Percentiles rank a stretch among this genome's conserved stretches.
Conservation (phyloP, 2,329 filamentous ascomycete species). For the Hypoxylon sp. region DNA sequence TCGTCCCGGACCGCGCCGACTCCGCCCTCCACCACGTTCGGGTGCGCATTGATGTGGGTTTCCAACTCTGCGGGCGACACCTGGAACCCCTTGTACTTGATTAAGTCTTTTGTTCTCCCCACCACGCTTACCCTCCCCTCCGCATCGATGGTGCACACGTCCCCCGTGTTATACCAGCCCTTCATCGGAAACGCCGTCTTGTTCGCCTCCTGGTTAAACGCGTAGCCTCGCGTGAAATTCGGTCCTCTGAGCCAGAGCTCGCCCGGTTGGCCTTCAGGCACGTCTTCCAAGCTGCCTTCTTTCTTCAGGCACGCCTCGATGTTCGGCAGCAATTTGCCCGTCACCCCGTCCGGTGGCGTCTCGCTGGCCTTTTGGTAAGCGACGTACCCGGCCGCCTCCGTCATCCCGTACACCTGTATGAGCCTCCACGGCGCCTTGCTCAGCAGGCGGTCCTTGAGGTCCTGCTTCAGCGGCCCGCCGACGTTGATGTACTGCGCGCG, state of each 20-base stretch:
- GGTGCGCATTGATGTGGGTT: conserved; percentile 56
- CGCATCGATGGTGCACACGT: conserved; percentile 58
- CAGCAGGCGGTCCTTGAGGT: conserved; percentile 54
- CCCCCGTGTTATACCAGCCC: conserved; percentile 64
- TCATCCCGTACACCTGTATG: conserved; percentile 63
- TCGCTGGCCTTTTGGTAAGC: conserved; percentile 59
- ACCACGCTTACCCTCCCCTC: conserved; percentile 56
- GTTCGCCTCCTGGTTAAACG: conserved; percentile 58
- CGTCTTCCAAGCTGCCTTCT: conserved; percentile 57
- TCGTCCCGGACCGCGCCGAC: conserved; percentile 58
- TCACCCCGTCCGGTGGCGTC: conserved; percentile 53
- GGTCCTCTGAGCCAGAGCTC: conserved; percentile 62
- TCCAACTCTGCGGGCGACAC: conserved; percentile 59
- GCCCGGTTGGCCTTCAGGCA: conserved; percentile 56
- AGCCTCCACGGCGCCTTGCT: conserved; percentile 57
- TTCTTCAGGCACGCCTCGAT: conserved; percentile 59
- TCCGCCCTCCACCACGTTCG: conserved; percentile 56
- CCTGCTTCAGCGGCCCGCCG: conserved; percentile 57
- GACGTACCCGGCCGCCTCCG: conserved; percentile 61
- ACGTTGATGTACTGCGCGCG: conserved; percentile 56
- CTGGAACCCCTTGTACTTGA: conserved; percentile 62
- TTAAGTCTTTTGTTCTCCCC: conserved; percentile 59
- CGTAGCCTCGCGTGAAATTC: conserved; percentile 61
- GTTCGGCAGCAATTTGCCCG: conserved; percentile 57
- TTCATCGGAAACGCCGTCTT: conserved; percentile 56